These are phyloP conservation scores for Datisca glomerata DNA, from an alignment of 306 rosid species.

Conservation along the genomic window DNA sequence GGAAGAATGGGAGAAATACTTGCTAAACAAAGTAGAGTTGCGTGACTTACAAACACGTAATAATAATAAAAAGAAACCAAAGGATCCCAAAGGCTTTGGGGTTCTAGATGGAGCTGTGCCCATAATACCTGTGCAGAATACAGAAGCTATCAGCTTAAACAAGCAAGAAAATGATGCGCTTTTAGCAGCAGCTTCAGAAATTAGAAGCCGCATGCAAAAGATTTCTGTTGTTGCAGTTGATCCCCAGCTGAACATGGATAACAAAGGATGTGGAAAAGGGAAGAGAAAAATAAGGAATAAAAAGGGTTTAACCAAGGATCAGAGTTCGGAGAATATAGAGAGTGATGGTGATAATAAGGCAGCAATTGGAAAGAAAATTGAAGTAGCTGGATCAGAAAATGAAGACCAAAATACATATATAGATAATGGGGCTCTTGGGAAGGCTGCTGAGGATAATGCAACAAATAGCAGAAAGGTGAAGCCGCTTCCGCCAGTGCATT, in stretches of 20 bases:
- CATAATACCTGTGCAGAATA: slow-evolving; percentile 38
- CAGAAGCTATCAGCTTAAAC: slow-evolving; percentile 55
- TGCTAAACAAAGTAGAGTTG: slow-evolving; percentile 75
- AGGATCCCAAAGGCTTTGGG: slow-evolving; percentile 91
- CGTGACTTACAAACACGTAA: slow-evolving; percentile 54
- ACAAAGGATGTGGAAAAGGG: slow-evolving; percentile 30
- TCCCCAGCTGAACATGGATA: slow-evolving; percentile 22
- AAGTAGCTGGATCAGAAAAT: slow-evolving; percentile 29
- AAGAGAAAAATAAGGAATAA: slow-evolving; percentile 45
- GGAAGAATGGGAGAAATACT: slow-evolving; percentile 87
- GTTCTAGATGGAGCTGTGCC: slow-evolving; percentile 87
- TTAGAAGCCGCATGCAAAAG: slow-evolving; percentile 39
- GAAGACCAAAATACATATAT: slow-evolving; percentile 23
- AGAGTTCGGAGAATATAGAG: slow-evolving; percentile 19
- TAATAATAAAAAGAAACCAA: slow-evolving; percentile 65
- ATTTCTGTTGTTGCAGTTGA: slow-evolving; percentile 31
- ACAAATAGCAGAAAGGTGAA: slow-evolving; percentile 22
- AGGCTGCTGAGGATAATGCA: slow-evolving; percentile 29
- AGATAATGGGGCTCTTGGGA: slow-evolving; percentile 30
- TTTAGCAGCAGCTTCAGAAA: slow-evolving; percentile 64
- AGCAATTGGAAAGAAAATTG: slow-evolving; percentile 20
- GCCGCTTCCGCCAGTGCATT: slow-evolving; percentile 64
- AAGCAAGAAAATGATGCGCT: slow-evolving; percentile 84
- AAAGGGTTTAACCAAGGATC: slow-evolving; percentile 23
- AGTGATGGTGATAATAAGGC: slow-evolving; percentile 21